Evolutionary conservation across 1,284 basidiomycete species (phyloP).

Genomic region (Schizophyllum commune): DNA sequence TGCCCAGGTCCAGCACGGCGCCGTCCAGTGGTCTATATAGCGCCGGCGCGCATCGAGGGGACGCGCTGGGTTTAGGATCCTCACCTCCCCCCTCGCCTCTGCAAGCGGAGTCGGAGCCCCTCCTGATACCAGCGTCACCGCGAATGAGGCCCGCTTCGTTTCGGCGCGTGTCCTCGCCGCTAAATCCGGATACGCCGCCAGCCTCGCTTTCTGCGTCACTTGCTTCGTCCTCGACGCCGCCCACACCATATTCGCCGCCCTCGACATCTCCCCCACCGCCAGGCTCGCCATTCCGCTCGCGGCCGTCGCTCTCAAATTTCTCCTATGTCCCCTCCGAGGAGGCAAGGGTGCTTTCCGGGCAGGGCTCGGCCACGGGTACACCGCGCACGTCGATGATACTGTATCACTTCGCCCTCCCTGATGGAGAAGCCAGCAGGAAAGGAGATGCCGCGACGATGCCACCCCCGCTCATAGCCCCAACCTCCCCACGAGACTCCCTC

Average conservation of each 20-base stretch:
- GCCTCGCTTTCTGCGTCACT: too few relatives aligned
- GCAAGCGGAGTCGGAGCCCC: not conserved
- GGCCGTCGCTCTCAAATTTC: not conserved
- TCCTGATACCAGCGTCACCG: not conserved
- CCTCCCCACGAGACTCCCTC: not conserved
- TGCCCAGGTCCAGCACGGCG: too few relatives aligned
- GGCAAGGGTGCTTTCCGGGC: not conserved
- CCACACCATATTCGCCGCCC: too few relatives aligned
- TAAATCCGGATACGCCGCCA: not conserved
- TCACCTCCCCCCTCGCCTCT: not conserved
- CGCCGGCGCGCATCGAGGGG: too few relatives aligned
- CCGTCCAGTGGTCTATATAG: too few relatives aligned
- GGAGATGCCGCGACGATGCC: too few relatives aligned
- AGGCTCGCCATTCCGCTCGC: not conserved
- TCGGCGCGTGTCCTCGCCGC: not conserved
- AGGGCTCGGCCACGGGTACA: not conserved
- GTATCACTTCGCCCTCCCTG: not conserved
- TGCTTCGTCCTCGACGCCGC: too few relatives aligned
- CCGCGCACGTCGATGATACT: not conserved
- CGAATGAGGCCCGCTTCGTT: not conserved
- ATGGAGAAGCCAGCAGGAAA: too few relatives aligned
- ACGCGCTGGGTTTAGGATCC: too few relatives aligned
- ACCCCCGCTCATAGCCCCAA: too few relatives aligned
- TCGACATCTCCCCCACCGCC: too few relatives aligned
- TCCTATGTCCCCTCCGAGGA: not conserved